Conservation (phyloP, 495 filamentous ascomycete genomes). For the Acidiella bohemica region DNA sequence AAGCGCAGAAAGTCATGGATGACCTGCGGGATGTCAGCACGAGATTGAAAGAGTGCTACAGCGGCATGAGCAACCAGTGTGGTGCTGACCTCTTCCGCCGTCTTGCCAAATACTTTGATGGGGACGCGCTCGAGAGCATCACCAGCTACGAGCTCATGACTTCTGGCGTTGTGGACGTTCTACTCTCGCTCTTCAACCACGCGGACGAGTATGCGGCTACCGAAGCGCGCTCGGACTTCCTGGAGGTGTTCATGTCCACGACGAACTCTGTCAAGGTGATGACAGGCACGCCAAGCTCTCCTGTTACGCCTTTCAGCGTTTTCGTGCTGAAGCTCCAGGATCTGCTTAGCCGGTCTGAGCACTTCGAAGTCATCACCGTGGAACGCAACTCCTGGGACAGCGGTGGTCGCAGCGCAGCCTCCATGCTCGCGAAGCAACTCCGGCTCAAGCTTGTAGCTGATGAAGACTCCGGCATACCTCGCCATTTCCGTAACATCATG, state of each 20-base stretch:
- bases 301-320: conserved; percentile 76
- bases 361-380: conserved; percentile 94
- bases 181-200: conserved; percentile 71
- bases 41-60: conserved; percentile 57
- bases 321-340: conserved; percentile 92
- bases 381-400: conserved; percentile 86
- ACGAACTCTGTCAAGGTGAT: conserved; percentile 40
- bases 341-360: conserved; percentile 86
- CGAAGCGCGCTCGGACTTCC: conserved; percentile 65
- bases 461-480: conserved; percentile 77
- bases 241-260: conserved; percentile 87
- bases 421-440: conserved; percentile 94
- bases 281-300: conserved; percentile 47
- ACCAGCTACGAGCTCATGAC: conserved; percentile 93
- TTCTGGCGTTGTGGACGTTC: conserved; percentile 71
- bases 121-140: conserved; percentile 76
- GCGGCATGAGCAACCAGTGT: conserved; percentile 38
- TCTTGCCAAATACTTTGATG: conserved; percentile 78
- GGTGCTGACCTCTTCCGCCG: conserved; percentile 56
- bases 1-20: conserved; percentile 59
- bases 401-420: conserved; percentile 79
- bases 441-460: conserved; percentile 80
- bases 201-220: conserved; percentile 31
- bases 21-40: conserved; percentile 57
- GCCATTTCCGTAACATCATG: conserved; percentile 80